phyloP scores from a whole-genome alignment of 2,329 filamentous ascomycete genomes.

The Epichloe aotearoae region DNA sequence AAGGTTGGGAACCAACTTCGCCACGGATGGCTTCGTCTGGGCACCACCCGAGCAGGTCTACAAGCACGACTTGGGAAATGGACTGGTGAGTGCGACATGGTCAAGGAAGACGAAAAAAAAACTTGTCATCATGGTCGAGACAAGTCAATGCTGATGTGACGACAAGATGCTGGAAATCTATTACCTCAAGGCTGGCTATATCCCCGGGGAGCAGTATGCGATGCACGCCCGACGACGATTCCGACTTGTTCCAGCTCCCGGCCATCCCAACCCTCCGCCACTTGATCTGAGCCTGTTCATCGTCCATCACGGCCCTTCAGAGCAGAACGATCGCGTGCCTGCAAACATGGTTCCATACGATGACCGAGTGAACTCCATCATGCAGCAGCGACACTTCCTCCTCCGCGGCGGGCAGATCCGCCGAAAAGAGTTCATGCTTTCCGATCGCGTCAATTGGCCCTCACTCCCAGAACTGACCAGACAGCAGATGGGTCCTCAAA shows the following conservation, averaged over 20 bases:
- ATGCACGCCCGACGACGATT: slow-evolving; percentile 75
- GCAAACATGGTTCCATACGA: slow-evolving; percentile 52
- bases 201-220: slow-evolving; percentile 60
- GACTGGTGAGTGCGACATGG: slow-evolving; percentile 30
- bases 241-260: slow-evolving; percentile 62
- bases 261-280: slow-evolving; percentile 53
- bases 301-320: slow-evolving; percentile 73
- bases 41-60: slow-evolving; percentile 66
- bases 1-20: slow-evolving; percentile 58
- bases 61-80: slow-evolving; percentile 56
- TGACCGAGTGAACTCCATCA: slow-evolving; percentile 43
- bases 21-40: slow-evolving; percentile 91
- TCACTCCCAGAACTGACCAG: slow-evolving; percentile 48
- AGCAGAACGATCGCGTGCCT: slow-evolving; percentile 60
- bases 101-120: not conserved
- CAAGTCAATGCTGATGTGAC: not conserved
- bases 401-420: slow-evolving; percentile 68
- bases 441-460: slow-evolving; percentile 83
- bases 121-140: not conserved
- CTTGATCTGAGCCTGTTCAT: slow-evolving; percentile 80
- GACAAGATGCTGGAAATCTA: slow-evolving; percentile 75
- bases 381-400: slow-evolving; percentile 50
- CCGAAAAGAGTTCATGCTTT: slow-evolving; percentile 89
- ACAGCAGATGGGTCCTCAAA: slow-evolving; percentile 37
- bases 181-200: slow-evolving; percentile 68